A percentile compares a stretch with the other conserved stretches of the same genome.
phyloP scores from a whole-genome alignment of 1,284 basidiomycete genomes.

The Irpex lacteus region DNA sequence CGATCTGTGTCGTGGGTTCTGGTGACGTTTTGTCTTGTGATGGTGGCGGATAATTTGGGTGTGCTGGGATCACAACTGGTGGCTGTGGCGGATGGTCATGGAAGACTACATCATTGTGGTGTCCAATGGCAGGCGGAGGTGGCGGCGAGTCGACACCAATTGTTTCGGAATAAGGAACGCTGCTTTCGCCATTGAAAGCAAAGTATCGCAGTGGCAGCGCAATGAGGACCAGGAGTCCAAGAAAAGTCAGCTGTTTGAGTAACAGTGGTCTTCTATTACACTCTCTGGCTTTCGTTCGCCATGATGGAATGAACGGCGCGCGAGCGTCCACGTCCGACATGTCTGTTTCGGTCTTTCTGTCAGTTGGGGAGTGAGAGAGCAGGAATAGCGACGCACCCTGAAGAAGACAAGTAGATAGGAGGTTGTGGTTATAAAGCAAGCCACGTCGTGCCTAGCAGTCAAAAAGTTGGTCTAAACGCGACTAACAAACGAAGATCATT shows the following conservation, averaged over 20 bases:
- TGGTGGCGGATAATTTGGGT: background rate
- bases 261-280: constrained; percentile 1
- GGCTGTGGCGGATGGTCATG: background rate
- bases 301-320: background rate
- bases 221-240: background rate
- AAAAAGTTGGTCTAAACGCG: background rate
- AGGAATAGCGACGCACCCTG: background rate
- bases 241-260: constrained; percentile 2
- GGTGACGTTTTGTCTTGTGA: background rate
- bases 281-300: background rate
- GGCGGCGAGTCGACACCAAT: background rate
- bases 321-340: background rate
- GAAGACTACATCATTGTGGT: background rate
- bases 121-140: background rate
- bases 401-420: background rate
- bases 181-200: background rate
- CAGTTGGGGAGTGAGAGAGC: background rate
- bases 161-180: background rate
- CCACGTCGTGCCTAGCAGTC: background rate
- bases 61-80: background rate
- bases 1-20: background rate
- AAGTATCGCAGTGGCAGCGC: constrained; percentile 1
- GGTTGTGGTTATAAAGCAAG: background rate
- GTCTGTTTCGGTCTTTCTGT: background rate
- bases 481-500: background rate